Percentiles rank a stretch among this genome's conserved stretches.
phyloP scores from a whole-genome alignment of 2,329 filamentous ascomycete genomes.

The Colletotrichum brevisporum region DNA sequence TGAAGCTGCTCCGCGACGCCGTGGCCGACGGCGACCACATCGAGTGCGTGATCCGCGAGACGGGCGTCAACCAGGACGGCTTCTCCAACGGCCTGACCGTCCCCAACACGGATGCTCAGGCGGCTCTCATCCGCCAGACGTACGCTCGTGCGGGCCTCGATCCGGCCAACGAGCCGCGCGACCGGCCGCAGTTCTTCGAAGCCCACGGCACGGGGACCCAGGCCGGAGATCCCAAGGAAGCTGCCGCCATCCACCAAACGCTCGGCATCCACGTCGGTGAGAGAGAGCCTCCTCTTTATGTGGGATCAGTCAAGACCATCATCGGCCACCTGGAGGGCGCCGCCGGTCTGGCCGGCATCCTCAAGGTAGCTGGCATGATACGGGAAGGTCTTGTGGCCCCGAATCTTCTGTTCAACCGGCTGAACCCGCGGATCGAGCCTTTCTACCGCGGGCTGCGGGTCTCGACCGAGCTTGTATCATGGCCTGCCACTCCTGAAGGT shows the following conservation, averaged over 20 bases:
- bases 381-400: slow-evolving; percentile 45
- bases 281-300: slow-evolving; percentile 13
- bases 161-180: slow-evolving; percentile 19
- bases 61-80: slow-evolving; percentile 45
- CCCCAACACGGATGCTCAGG: slow-evolving; percentile 50
- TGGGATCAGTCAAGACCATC: slow-evolving; percentile 49
- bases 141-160: slow-evolving; percentile 44
- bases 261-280: too few species aligned
- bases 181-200: slow-evolving; percentile 44
- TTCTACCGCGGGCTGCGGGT: slow-evolving; percentile 42
- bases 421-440: slow-evolving; percentile 47
- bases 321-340: slow-evolving; percentile 48
- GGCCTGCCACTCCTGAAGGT: slow-evolving; percentile 38
- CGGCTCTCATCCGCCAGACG: slow-evolving; percentile 44
- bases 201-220: slow-evolving; percentile 58
- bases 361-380: slow-evolving; percentile 45
- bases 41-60: slow-evolving; percentile 44
- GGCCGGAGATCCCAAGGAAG: slow-evolving; percentile 48
- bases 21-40: slow-evolving; percentile 50
- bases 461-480: slow-evolving; percentile 9
- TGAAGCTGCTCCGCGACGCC: slow-evolving; percentile 62
- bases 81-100: slow-evolving; percentile 49
- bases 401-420: slow-evolving; percentile 48
- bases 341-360: slow-evolving; percentile 47
- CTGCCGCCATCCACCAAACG: too few species aligned